These are phyloP conservation scores for Avena eriantha DNA, from an alignment of 176 grass and related monocot species.

Conservation along the genomic window DNA sequence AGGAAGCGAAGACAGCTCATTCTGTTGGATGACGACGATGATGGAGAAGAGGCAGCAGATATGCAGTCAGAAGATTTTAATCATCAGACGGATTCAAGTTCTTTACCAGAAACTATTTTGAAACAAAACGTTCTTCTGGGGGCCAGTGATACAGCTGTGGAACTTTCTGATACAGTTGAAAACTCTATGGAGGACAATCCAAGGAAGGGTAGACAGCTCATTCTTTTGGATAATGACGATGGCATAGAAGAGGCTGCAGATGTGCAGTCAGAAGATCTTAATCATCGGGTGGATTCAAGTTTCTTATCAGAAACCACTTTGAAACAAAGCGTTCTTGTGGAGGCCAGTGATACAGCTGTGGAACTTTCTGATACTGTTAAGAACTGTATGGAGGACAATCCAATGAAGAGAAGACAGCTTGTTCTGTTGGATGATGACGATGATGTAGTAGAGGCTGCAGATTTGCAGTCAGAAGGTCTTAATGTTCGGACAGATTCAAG, in stretches of 20 bases:
- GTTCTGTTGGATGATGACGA: too few relatives aligned
- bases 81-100: background rate
- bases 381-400: too few relatives aligned
- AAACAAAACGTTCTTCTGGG: background rate
- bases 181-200: slow-evolving; percentile 10
- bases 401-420: too few relatives aligned
- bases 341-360: background rate
- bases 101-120: background rate
- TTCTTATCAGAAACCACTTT: background rate
- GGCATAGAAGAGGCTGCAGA: too few relatives aligned
- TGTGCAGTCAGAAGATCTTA: background rate
- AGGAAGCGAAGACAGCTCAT: slow-evolving; percentile 24
- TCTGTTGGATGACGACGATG: background rate
- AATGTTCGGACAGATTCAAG: background rate
- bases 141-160: background rate
- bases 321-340: background rate
- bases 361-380: background rate
- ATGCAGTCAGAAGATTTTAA: too few relatives aligned
- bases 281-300: background rate
- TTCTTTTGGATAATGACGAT: too few relatives aligned
- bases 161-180: background rate
- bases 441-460: too few relatives aligned
- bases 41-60: slow-evolving; percentile 12
- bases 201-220: too few relatives aligned
- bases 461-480: background rate